Percentiles rank a stretch among this genome's conserved stretches.
phyloP scores from a whole-genome alignment of 805 yeast genomes.

The Ogataea trehaloabstinens region DNA sequence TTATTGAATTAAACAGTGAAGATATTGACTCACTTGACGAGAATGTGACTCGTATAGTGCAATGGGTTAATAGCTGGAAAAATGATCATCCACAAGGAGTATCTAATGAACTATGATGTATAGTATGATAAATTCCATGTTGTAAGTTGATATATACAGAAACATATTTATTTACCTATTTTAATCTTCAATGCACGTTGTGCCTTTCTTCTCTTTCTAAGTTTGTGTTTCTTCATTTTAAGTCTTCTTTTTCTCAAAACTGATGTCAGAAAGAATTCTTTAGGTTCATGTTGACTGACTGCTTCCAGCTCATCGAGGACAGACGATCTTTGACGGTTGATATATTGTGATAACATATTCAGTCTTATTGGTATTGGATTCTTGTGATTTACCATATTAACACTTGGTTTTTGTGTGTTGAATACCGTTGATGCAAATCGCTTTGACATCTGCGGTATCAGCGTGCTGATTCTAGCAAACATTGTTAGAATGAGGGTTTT shows the following conservation, averaged over 20 bases:
- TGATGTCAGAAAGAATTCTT: slow-evolving; percentile 51
- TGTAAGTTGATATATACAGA: slow-evolving; percentile 1
- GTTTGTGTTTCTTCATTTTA: slow-evolving; percentile 97
- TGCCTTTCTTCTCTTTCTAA: slow-evolving; percentile 94
- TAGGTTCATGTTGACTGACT: no score
- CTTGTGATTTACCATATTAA: no score
- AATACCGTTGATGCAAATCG: slow-evolving; percentile 8
- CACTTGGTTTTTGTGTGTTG: no score
- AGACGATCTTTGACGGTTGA: no score
- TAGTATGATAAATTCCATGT: no score
- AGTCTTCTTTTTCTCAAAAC: slow-evolving; percentile 82
- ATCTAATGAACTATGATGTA: slow-evolving; percentile 47
- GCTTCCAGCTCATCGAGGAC: slow-evolving; percentile 4
- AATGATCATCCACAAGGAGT: slow-evolving; percentile 62
- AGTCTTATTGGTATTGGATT: no score
- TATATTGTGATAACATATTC: no score
- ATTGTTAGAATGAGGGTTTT: no score
- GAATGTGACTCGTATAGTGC: slow-evolving; percentile 72
- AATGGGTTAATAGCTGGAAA: slow-evolving; percentile 79
- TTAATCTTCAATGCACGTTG: slow-evolving; percentile 81
- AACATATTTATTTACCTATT: slow-evolving; percentile 40
- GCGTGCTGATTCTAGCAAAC: no score
- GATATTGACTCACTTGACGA: slow-evolving; percentile 71
- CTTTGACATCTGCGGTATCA: slow-evolving; percentile 5
- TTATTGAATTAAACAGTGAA: slow-evolving; percentile 77